Conservation (phyloP, 768 basidiomycete species). For the Pleurotus salmoneostramineus region DNA sequence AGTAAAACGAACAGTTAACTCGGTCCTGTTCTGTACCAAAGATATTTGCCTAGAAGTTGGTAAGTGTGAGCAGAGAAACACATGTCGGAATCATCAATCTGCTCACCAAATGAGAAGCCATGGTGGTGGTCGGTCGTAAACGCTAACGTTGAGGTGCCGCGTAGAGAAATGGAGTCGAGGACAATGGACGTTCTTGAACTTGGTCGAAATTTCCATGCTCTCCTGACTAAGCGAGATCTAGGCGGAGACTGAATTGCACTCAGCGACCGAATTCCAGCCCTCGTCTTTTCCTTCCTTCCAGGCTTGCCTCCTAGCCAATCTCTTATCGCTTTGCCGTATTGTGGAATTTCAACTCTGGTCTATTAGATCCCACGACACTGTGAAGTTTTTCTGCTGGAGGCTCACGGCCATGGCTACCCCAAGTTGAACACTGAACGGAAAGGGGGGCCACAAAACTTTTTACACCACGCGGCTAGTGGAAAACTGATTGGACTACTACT, state of each 20-base stretch:
- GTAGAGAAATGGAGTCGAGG: not conserved
- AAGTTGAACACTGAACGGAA: too few relatives aligned
- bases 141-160: not conserved
- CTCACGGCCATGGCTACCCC: too few relatives aligned
- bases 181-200: not conserved
- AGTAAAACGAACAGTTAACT: constrained; percentile 99
- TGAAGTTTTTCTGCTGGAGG: too few relatives aligned
- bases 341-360: too few relatives aligned
- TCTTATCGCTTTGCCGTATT: too few relatives aligned
- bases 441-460: too few relatives aligned
- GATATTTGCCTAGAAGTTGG: constrained; percentile 71
- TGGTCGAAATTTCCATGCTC: not conserved
- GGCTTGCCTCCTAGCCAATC: too few relatives aligned
- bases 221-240: not conserved
- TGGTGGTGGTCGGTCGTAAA: constrained; percentile 15
- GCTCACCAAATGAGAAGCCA: constrained; percentile 79
- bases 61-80: constrained; percentile 5
- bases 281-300: too few relatives aligned
- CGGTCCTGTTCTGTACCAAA: constrained; percentile 94
- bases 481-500: too few relatives aligned
- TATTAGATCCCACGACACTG: too few relatives aligned
- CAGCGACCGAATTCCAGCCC: too few relatives aligned
- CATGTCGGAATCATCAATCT: not conserved
- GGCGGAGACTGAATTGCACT: not conserved
- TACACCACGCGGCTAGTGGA: too few relatives aligned